A percentile compares a stretch with the other conserved stretches of the same genome.
Conservation (phyloP, 2,329 filamentous ascomycete species). For the Chaetomium olivaceum region DNA sequence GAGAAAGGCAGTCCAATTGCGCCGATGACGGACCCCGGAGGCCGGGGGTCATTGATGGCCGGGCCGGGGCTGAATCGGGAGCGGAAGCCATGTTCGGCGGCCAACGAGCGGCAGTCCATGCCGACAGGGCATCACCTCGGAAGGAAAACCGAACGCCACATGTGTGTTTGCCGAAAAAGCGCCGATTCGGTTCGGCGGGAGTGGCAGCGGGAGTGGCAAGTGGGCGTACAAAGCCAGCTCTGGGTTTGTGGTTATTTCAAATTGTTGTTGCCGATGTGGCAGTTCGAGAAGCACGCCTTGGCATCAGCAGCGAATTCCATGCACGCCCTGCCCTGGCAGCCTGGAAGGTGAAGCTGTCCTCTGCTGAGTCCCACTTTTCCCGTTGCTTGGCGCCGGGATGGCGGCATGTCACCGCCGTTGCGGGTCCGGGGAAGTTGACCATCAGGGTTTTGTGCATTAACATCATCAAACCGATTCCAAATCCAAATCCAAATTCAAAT, state of each 20-base stretch:
- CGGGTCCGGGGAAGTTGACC: not conserved
- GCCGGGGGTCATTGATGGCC: not conserved
- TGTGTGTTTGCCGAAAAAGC: slow-evolving; percentile 19
- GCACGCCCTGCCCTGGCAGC: not conserved
- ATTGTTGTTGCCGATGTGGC: slow-evolving; percentile 5
- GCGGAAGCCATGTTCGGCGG: slow-evolving; percentile 26
- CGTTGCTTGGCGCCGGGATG: slow-evolving; percentile 16
- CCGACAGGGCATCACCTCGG: slow-evolving; percentile 33
- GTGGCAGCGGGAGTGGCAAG: not conserved
- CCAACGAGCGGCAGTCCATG: slow-evolving; percentile 32
- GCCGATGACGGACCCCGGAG: not conserved
- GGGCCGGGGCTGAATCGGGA: slow-evolving; percentile 16
- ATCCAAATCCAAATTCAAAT: not conserved
- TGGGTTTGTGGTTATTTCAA: not conserved
- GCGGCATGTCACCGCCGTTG: not conserved
- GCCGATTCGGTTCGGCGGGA: not conserved
- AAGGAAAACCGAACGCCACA: slow-evolving; percentile 17
- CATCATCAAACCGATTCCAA: not conserved
- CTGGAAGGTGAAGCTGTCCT: slow-evolving; percentile 14
- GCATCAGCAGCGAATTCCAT: not conserved
- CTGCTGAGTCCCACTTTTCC: slow-evolving; percentile 8
- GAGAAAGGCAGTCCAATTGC: not conserved
- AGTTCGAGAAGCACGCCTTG: not conserved
- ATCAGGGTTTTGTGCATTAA: not conserved
- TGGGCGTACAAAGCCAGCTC: not conserved